Conservation (phyloP, 2,329 filamentous ascomycete species). For the Stachybotrys elegans region DNA sequence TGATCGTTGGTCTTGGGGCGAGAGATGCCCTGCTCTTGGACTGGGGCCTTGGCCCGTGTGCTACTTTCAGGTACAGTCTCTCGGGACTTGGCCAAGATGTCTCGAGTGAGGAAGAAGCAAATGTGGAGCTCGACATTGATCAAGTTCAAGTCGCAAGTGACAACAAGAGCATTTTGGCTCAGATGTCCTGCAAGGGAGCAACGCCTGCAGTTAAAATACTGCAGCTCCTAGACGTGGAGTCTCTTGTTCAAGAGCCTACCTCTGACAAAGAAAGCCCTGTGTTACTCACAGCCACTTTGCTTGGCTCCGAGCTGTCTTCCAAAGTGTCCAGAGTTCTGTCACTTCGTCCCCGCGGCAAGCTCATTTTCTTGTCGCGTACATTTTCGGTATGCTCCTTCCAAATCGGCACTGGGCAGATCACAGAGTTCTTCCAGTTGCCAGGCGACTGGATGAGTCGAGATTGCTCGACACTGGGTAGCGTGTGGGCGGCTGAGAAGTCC, state of each 20-base stretch:
- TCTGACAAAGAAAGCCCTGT: background rate
- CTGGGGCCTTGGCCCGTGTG: constrained; percentile 4
- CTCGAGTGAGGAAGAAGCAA: background rate
- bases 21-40: constrained; percentile 2
- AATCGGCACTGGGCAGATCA: background rate
- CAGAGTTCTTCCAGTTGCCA: constrained; percentile 14
- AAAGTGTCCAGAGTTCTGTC: constrained; percentile 8
- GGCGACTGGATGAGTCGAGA: constrained; percentile 20
- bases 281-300: background rate
- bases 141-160: constrained; percentile 12
- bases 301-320: constrained; percentile 7
- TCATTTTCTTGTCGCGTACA: constrained; percentile 13
- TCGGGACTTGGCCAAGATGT: background rate
- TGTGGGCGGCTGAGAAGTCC: constrained; percentile 11
- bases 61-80: background rate
- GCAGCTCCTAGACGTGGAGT: background rate
- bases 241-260: background rate
- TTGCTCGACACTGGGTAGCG: constrained; percentile 12
- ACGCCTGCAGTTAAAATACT: background rate
- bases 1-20: constrained; percentile 11
- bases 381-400: constrained; percentile 13
- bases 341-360: constrained; percentile 11
- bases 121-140: background rate
- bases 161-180: constrained; percentile 12
- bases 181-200: background rate